These are phyloP conservation scores for Populus davidiana DNA, from an alignment of 345 rosid genomes.

Conservation along the genomic window DNA sequence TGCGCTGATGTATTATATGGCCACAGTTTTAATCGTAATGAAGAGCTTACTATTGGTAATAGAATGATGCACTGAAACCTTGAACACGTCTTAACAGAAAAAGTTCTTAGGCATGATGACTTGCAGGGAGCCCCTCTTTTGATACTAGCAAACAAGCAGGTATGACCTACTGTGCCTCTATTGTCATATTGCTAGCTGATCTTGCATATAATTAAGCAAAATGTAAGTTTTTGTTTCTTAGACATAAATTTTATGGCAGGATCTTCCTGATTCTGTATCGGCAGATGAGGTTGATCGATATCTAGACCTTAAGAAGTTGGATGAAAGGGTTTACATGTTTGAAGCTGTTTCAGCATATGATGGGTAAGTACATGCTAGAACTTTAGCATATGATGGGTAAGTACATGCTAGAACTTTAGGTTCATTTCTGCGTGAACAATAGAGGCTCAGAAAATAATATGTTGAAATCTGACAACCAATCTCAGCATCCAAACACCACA, in stretches of 20 bases:
- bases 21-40: background rate
- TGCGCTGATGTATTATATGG: conserved; percentile 1
- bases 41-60: conserved; percentile 2
- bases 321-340: conserved; percentile 83
- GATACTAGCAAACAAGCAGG: conserved; percentile 97
- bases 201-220: background rate
- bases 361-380: conserved; percentile 51
- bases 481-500: background rate
- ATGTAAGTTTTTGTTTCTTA: background rate
- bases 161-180: conserved; percentile 9
- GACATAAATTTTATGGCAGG: conserved; percentile 44
- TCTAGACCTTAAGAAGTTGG: conserved; percentile 89
- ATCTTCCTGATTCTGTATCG: conserved; percentile 80
- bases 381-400: conserved; percentile 67
- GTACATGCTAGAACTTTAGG: conserved; percentile 10
- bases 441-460: background rate
- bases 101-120: conserved; percentile 93
- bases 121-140: conserved; percentile 93
- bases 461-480: background rate
- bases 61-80: conserved; percentile 2
- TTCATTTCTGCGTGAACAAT: background rate
- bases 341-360: conserved; percentile 93
- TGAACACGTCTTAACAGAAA: conserved; percentile 46
- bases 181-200: background rate
- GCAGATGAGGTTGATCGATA: conserved; percentile 81